A percentile compares a stretch with the other conserved stretches of the same genome.
These are phyloP conservation scores for Poronia punctata DNA, from an alignment of 495 filamentous ascomycete genomes.

Conservation along the genomic window DNA sequence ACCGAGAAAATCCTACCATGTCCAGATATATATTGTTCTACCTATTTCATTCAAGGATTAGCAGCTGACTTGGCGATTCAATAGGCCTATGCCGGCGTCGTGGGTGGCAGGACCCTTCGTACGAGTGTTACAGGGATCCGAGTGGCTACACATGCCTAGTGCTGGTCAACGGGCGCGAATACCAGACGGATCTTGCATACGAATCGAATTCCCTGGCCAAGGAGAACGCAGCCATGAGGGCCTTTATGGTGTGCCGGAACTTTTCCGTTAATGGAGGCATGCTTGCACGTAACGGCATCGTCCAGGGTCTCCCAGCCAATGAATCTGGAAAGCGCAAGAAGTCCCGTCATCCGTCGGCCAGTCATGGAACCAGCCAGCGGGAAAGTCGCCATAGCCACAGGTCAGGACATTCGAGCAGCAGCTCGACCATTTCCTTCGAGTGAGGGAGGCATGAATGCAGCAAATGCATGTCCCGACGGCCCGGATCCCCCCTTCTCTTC, in stretches of 20 bases:
- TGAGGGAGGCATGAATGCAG: conserved; percentile 24
- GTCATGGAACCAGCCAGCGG: conserved; percentile 26
- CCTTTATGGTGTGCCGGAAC: conserved; percentile 96
- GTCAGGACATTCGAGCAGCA: conserved; percentile 50
- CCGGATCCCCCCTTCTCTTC: not conserved
- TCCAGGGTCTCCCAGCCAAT: conserved; percentile 76
- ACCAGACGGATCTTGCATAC: conserved; percentile 83
- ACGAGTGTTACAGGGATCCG: conserved; percentile 67
- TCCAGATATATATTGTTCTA: too few species aligned
- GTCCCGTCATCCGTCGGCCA: conserved; percentile 37
- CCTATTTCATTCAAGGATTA: conserved; percentile 30
- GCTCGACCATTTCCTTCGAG: conserved; percentile 50
- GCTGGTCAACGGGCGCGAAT: conserved; percentile 93
- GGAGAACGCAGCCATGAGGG: conserved; percentile 92
- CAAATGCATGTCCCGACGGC: conserved; percentile 7
- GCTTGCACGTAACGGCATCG: conserved; percentile 70
- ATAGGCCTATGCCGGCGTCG: conserved; percentile 93
- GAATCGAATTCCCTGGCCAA: conserved; percentile 74
- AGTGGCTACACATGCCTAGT: conserved; percentile 84
- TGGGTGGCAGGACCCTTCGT: conserved; percentile 88
- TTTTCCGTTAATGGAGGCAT: conserved; percentile 98
- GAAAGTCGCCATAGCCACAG: conserved; percentile 33
- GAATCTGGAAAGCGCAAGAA: conserved; percentile 44
- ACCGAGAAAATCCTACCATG: too few species aligned
- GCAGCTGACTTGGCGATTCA: conserved; percentile 39